These are phyloP conservation scores for Diddensiella transvaalensis DNA, from an alignment of 805 yeast species.

Conservation along the genomic window DNA sequence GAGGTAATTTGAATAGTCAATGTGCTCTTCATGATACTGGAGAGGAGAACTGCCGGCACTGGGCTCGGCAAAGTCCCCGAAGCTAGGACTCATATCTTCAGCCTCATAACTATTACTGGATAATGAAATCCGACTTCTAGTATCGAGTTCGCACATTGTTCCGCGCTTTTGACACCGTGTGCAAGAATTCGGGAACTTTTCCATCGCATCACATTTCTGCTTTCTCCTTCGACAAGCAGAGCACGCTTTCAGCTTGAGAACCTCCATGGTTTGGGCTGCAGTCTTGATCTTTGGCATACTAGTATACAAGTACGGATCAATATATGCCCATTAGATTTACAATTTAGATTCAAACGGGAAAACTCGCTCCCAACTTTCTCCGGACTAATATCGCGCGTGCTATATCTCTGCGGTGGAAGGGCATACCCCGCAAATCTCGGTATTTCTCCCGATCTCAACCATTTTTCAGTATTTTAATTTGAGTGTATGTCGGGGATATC, in stretches of 20 bases:
- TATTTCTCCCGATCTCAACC: no score
- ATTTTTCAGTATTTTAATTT: no score
- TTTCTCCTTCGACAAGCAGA: conserved; percentile 86
- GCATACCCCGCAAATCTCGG: no score
- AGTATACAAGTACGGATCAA: no score
- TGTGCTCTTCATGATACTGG: background rate
- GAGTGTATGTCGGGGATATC: no score
- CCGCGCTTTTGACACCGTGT: conserved; percentile 73
- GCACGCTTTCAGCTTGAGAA: conserved; percentile 42
- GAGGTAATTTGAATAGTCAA: background rate
- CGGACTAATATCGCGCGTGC: no score
- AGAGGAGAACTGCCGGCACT: background rate
- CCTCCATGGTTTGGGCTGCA: no score
- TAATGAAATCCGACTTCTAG: background rate
- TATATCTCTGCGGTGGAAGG: no score
- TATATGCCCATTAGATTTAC: no score
- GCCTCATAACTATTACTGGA: background rate
- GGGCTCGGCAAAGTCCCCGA: background rate
- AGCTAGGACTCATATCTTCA: background rate
- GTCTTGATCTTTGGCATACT: no score
- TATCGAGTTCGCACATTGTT: conserved; percentile 71
- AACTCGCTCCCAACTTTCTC: no score
- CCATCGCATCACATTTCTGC: conserved; percentile 81
- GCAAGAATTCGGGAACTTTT: conserved; percentile 71
- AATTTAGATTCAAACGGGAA: no score